Evolutionary conservation across 2,329 filamentous ascomycete species (phyloP).

Genomic region (Xenoacremonium recifei): DNA sequence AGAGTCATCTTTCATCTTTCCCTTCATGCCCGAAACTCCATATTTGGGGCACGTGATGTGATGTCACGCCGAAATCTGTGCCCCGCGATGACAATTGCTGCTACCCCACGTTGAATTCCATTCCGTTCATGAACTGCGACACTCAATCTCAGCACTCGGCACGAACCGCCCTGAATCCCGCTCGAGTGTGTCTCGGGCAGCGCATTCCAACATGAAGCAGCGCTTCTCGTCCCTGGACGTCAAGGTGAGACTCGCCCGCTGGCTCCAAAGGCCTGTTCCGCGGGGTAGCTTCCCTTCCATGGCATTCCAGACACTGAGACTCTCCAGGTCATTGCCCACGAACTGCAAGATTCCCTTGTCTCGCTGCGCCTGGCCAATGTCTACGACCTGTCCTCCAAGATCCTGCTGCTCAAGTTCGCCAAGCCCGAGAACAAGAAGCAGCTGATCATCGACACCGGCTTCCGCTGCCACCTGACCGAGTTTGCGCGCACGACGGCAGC

Average conservation of each 20-base stretch:
- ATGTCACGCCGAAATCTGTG: constrained; percentile 13
- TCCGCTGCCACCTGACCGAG: constrained; percentile 90
- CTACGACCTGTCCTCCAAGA: constrained; percentile 93
- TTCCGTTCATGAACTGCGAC: constrained; percentile 6
- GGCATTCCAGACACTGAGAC: too few relatives aligned
- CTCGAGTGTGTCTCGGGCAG: constrained; percentile 3
- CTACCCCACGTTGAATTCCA: constrained; percentile 16
- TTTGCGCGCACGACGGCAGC: constrained; percentile 86
- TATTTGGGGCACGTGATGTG: constrained; percentile 21
- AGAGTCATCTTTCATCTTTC: too few relatives aligned
- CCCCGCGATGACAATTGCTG: constrained; percentile 15
- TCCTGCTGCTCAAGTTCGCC: constrained; percentile 92
- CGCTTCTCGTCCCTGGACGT: constrained; percentile 78
- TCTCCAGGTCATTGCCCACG: constrained; percentile 82
- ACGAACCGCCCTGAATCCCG: not conserved
- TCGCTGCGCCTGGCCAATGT: constrained; percentile 85
- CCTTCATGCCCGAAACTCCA: too few relatives aligned
- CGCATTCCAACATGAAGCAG: constrained; percentile 64
- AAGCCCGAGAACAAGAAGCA: constrained; percentile 88
- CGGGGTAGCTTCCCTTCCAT: too few relatives aligned
- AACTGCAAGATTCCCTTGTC: constrained; percentile 76
- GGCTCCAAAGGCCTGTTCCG: too few relatives aligned
- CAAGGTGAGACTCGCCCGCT: constrained; percentile 48
- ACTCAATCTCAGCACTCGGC: not conserved
- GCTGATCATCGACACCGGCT: constrained; percentile 89